Conservation (phyloP, 192 early-diverging fungal genomes). For the Backusella tuberculispora region DNA sequence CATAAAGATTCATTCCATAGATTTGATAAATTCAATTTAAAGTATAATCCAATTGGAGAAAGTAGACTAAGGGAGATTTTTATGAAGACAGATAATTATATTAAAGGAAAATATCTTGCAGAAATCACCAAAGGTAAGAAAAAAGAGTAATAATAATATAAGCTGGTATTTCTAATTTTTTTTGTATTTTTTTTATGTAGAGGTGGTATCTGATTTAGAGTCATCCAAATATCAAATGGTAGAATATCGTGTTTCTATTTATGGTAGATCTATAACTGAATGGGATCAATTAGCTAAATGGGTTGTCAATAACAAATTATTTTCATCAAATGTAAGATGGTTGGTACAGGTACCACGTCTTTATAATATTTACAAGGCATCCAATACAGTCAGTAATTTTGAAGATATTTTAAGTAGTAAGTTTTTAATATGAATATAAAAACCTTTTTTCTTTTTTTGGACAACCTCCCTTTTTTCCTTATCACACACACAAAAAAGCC, state of each 20-base stretch:
- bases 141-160: background rate
- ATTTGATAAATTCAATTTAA: constrained; percentile 96
- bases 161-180: background rate
- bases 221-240: constrained; percentile 93
- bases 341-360: constrained; percentile 90
- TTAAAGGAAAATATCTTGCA: constrained; percentile 85
- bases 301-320: constrained; percentile 89
- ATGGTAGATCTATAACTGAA: constrained; percentile 81
- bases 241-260: constrained; percentile 94
- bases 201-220: constrained; percentile 88
- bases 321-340: constrained; percentile 92
- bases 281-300: constrained; percentile 96
- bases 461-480: background rate
- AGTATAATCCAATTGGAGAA: constrained; percentile 94
- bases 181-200: too few species aligned
- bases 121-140: constrained; percentile 82
- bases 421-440: too few species aligned
- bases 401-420: constrained; percentile 55
- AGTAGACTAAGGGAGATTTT: constrained; percentile 94
- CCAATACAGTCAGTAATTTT: constrained; percentile 66
- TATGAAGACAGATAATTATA: constrained; percentile 92
- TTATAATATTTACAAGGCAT: constrained; percentile 83
- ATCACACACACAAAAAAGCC: background rate
- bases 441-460: background rate
- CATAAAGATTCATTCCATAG: constrained; percentile 96